Conservation (phyloP, 228 moss, liverwort and hornwort genomes). For the Sphagnum magellanicum region DNA sequence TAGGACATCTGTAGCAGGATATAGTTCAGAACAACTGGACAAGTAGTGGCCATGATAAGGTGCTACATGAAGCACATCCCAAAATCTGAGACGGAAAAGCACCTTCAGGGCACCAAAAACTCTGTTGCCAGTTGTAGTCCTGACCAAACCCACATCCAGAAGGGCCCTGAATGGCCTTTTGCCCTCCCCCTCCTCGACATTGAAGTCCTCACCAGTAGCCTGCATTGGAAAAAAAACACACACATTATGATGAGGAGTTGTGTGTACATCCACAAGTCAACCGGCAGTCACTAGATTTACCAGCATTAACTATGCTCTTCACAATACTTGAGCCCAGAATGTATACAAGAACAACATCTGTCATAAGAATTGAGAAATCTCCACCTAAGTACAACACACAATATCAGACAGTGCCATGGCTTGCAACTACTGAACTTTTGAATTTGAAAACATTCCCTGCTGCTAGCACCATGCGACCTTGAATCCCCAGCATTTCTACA, state of each 20-base stretch:
- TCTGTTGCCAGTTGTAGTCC: slow-evolving; percentile 68
- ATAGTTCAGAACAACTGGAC: neutral
- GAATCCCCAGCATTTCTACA: neutral
- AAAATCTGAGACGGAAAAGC: neutral
- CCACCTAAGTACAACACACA: neutral
- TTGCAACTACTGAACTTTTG: neutral
- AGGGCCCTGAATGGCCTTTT: slow-evolving; percentile 73
- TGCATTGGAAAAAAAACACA: neutral
- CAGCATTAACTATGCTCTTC: neutral
- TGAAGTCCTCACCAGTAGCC: slow-evolving; percentile 64
- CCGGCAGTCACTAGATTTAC: neutral
- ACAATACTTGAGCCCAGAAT: neutral
- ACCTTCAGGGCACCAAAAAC: slow-evolving; percentile 73
- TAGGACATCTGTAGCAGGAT: neutral
- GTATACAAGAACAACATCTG: neutral
- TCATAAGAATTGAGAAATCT: neutral
- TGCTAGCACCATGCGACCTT: neutral
- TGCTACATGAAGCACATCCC: too few species aligned
- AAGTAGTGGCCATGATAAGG: too few species aligned
- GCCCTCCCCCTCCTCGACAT: slow-evolving; percentile 54
- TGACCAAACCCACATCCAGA: slow-evolving; percentile 53
- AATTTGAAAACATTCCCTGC: neutral
- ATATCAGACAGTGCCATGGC: too few species aligned
- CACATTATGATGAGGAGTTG: neutral
- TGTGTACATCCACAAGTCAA: neutral